A percentile compares a stretch with the other conserved stretches of the same genome.
Conservation (phyloP, 148 eudicot species). For the Silene conica region DNA sequence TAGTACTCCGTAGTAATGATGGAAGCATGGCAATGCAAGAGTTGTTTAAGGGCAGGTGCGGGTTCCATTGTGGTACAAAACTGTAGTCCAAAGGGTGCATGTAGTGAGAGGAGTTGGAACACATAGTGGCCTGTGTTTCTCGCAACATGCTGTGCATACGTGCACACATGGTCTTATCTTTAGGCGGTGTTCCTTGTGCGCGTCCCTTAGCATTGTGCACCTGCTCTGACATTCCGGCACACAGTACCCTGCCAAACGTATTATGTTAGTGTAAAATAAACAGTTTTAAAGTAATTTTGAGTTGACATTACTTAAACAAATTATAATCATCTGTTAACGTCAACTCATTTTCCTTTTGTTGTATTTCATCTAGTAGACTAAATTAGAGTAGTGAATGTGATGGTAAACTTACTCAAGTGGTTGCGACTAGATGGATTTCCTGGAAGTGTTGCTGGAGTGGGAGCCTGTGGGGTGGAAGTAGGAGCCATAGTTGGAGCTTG, state of each 20-base stretch:
- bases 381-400: neutral
- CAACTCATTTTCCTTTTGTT: too few species aligned
- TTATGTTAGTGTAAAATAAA: too few species aligned
- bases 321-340: too few species aligned
- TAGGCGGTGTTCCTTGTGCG: neutral
- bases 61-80: neutral
- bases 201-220: neutral
- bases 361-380: too few species aligned
- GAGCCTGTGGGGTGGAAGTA: neutral
- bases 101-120: neutral
- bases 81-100: neutral
- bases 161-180: neutral
- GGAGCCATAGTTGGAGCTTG: neutral
- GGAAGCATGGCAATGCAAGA: neutral
- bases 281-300: too few species aligned
- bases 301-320: too few species aligned
- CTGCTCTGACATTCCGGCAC: neutral
- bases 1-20: too few species aligned
- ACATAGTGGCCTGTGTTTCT: neutral
- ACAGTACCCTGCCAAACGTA: neutral
- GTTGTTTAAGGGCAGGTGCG: neutral
- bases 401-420: constrained; percentile 3
- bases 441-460: neutral
- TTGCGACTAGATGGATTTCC: neutral
- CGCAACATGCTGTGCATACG: neutral